These are phyloP conservation scores for Bretschneidera sinensis DNA, from an alignment of 345 rosid genomes.

Conservation along the genomic window DNA sequence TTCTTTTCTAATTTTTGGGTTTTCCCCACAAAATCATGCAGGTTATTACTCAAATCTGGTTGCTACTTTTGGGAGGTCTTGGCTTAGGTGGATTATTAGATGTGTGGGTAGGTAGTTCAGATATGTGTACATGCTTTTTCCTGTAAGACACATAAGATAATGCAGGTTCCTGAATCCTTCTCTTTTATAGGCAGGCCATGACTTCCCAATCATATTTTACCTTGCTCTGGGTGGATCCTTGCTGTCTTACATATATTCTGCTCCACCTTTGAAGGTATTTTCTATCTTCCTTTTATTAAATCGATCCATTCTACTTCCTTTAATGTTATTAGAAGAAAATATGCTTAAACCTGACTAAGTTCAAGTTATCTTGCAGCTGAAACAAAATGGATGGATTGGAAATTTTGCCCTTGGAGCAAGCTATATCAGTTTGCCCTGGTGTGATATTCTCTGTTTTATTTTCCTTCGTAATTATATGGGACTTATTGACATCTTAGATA, in stretches of 20 bases:
- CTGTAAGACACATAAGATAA: not conserved
- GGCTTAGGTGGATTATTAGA: slow-evolving; percentile 79
- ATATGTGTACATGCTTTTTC: slow-evolving; percentile 7
- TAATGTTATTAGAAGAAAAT: slow-evolving; percentile 8
- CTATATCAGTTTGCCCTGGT: slow-evolving; percentile 98
- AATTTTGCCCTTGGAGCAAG: slow-evolving; percentile 95
- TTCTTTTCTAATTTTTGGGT: slow-evolving; percentile 2
- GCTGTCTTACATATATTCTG: slow-evolving; percentile 92
- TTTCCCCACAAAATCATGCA: slow-evolving; percentile 26
- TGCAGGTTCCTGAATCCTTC: slow-evolving; percentile 17
- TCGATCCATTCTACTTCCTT: slow-evolving; percentile 3
- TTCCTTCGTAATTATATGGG: not conserved
- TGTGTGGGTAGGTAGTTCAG: slow-evolving; percentile 69
- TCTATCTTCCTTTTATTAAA: slow-evolving; percentile 13
- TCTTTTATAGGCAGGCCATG: slow-evolving; percentile 78
- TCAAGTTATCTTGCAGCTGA: slow-evolving; percentile 54
- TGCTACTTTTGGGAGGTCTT: slow-evolving; percentile 79
- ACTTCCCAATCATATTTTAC: slow-evolving; percentile 64
- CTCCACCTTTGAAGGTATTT: slow-evolving; percentile 92
- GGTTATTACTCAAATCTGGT: slow-evolving; percentile 92
- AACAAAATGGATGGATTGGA: slow-evolving; percentile 98
- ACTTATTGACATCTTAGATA: not conserved
- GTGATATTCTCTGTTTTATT: slow-evolving; percentile 12
- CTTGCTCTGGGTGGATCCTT: slow-evolving; percentile 98
- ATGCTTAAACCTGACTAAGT: slow-evolving; percentile 16